Base-by-base conservation (phyloP, 257 asterid species). In the Orobanche coerulescens region DNA sequence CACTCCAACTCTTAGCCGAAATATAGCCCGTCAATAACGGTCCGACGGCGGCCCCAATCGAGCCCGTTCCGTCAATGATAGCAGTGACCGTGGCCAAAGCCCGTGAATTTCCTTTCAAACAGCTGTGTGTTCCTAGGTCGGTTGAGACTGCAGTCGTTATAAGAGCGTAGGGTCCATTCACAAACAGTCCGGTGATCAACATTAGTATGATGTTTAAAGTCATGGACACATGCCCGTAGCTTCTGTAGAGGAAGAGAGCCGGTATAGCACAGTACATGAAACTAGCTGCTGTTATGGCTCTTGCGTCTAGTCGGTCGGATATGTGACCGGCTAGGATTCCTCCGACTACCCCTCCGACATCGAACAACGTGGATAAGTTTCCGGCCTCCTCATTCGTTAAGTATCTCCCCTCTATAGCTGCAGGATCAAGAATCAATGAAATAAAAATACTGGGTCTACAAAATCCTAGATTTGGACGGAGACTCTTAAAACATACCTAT, bases 101-200 rank as follows among this genome's bases (percentile, higher is more conserved):
- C 54, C 92, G 59, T 1, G 97, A 67, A 57, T 87, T 89, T 50
- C 92, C 97, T 75, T 69, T 93, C 76, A 93, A 52, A n/a, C 95
- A 86, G 72, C 91, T 80, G 63, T 93, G 99, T 36, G 97, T 89
- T 61, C 99, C 99, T 61, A 93, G 78, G 71, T 93, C 99, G 14
- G 99, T 84, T 23, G 99, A 93, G n/a, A 93, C 99, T 0, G 99
- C 96, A 0, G 99, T 93, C 8, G 99, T 89, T 44, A 93, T 93
- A 19, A 93, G 94, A 4, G 99, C 99, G 11, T 93, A 93, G 5
- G 99, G 97, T 7, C 88, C 97, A 12, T 93, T 93, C 71, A 93
- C 99, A 10, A 93, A 84, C 71, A 86, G 61, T 12, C 97, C 99
- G 0, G 96, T 79, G 56, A 89, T 63, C 62, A 89, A 68, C 99